Evolutionary conservation across 805 yeast species (phyloP).

Genomic region (Metschnikowia kofuensis): DNA sequence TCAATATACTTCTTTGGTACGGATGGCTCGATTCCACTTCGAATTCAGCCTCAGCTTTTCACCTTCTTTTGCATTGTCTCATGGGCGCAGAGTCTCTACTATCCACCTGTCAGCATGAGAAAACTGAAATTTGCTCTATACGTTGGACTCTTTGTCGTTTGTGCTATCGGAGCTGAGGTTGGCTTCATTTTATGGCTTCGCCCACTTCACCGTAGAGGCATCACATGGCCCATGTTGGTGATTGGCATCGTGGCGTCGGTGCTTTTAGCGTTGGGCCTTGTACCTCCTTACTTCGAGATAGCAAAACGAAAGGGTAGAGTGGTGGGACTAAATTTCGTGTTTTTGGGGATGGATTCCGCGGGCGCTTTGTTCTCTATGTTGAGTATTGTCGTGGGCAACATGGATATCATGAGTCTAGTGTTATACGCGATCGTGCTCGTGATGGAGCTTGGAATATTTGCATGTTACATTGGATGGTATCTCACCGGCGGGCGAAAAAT

Average conservation of each 20-base stretch:
- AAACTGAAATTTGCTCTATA: conserved; percentile 33
- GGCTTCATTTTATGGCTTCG: conserved; percentile 73
- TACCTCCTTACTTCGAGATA: conserved; percentile 88
- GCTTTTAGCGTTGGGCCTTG: conserved; percentile 67
- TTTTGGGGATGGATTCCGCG: conserved; percentile 66
- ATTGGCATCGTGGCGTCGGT: conserved; percentile 81
- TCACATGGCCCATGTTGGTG: conserved; percentile 74
- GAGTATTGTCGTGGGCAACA: conserved; percentile 49
- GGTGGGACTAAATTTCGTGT: conserved; percentile 83
- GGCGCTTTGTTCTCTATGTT: conserved; percentile 80
- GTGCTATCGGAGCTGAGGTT: conserved; percentile 52
- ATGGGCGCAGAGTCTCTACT: conserved; percentile 57
- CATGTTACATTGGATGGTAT: conserved; percentile 70
- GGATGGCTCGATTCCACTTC: conserved; percentile 70
- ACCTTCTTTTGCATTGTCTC: conserved; percentile 64
- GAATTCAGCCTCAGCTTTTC: conserved; percentile 86
- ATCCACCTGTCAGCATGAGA: conserved; percentile 61
- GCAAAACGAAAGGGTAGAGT: conserved; percentile 79
- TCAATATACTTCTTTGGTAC: conserved; percentile 76
- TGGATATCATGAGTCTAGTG: conserved; percentile 78
- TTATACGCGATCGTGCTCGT: conserved; percentile 71
- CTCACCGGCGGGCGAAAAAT: conserved; percentile 30
- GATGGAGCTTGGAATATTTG: conserved; percentile 74
- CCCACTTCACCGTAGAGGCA: conserved; percentile 46
- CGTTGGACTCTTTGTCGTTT: conserved; percentile 37